Conservation (phyloP, 495 filamentous ascomycete species). For the Penicillium desertorum region DNA sequence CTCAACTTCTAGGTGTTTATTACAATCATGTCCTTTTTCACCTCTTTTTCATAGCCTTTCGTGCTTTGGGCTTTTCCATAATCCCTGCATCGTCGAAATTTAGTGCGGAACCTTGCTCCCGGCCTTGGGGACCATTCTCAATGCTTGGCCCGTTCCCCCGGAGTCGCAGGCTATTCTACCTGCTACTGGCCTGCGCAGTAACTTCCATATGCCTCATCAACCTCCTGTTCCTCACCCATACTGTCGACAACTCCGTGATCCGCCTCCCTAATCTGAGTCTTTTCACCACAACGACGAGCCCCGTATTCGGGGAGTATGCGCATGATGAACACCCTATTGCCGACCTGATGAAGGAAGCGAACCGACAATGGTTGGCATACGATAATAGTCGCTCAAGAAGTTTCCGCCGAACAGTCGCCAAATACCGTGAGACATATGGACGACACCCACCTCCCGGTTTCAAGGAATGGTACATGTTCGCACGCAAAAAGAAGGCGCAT, state of each 20-base stretch:
- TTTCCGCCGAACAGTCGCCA: slow-evolving; percentile 57
- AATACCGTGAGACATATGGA: slow-evolving; percentile 62
- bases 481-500: slow-evolving; percentile 55
- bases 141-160: slow-evolving; percentile 22
- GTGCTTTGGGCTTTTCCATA: background rate
- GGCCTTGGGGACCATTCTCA: slow-evolving; percentile 1
- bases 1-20: background rate
- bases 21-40: background rate
- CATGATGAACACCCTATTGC: slow-evolving; percentile 23
- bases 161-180: slow-evolving; percentile 19
- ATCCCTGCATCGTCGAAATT: slow-evolving; percentile 3
- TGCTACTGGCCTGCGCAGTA: slow-evolving; percentile 16
- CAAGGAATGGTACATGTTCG: slow-evolving; percentile 67
- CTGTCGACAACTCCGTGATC: slow-evolving; percentile 13
- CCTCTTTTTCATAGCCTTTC: slow-evolving; percentile 9
- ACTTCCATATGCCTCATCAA: slow-evolving; percentile 18
- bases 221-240: slow-evolving; percentile 16
- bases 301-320: slow-evolving; percentile 16
- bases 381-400: slow-evolving; percentile 18
- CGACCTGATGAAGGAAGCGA: slow-evolving; percentile 20
- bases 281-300: slow-evolving; percentile 3
- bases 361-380: slow-evolving; percentile 19
- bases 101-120: background rate
- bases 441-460: slow-evolving; percentile 74
- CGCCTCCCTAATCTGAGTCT: slow-evolving; percentile 12